Base-by-base conservation (phyloP, 2,329 filamentous ascomycete species). In the Trichophyton schoenleinii region DNA sequence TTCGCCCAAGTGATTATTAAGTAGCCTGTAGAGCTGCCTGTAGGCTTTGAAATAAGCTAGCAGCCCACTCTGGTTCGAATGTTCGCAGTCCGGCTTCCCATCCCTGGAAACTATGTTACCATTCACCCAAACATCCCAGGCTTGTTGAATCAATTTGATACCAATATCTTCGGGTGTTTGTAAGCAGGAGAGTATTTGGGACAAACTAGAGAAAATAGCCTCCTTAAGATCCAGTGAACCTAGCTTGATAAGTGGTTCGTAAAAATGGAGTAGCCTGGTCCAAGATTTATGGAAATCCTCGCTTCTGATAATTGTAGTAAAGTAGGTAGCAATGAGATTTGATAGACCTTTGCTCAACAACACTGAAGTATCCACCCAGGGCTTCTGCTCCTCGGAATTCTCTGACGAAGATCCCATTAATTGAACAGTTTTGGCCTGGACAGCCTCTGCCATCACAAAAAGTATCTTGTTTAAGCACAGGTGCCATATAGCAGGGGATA, bases 381-480 rank as follows among this genome's bases (percentile, higher is more conserved):
- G 83, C 15, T 72, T 62, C 42, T 72, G 66, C 60, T 72, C 36
- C 34, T 59, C 58, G 4, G 18, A 2, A 22, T 8, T 36, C 11
- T 36, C n/a, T 8, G 13, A 52, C 25, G 66, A 60, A 46, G 66
- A 62, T 44, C 67, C 66, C 38, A 68, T 63, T 46, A 60, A 63
- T 38, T 64, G 61, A 48, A 68, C 59, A 9, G 71, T 58, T 63
- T 84, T 81, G 25, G 75, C 72, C 67, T 87, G 82, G n/a, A 91
- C 85, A 0, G 84, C 85, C 3, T 85, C 80, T 2, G 95, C 74
- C 66, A 96, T 84, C 63, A 83, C 84, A 73, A 96, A 91, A 1
- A 96, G 80, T 5, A 96, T 87, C 5, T 83, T 84, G 63, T 88
- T 86, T 61, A 96, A 82, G 67, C 91, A 94, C 31, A 92, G 80